These are phyloP conservation scores for Pichia sp. DNA, from an alignment of 1,139 yeast species.

Conservation along the genomic window DNA sequence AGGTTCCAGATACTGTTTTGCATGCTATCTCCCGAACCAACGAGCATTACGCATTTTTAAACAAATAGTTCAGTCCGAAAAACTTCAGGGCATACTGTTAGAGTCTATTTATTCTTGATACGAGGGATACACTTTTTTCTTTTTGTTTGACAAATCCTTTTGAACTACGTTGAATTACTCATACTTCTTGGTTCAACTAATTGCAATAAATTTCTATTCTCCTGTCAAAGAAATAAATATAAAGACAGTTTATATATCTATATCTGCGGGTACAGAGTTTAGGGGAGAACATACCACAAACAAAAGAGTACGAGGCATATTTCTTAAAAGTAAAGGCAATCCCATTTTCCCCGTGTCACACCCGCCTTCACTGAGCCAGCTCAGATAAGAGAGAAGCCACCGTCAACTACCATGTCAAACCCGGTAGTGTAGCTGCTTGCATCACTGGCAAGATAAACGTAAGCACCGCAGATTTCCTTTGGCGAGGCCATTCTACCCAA, in stretches of 20 bases:
- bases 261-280: neutral
- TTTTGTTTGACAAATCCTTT: neutral
- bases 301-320: neutral
- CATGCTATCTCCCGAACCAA: no score
- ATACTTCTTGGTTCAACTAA: neutral
- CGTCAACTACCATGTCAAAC: conserved; percentile 75
- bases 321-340: neutral
- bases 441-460: conserved; percentile 77
- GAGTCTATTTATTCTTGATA: no score
- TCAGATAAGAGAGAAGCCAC: conserved; percentile 54
- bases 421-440: conserved; percentile 88
- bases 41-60: no score
- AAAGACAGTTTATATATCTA: neutral
- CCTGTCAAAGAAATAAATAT: no score
- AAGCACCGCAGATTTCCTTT: conserved; percentile 81
- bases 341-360: neutral
- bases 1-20: no score
- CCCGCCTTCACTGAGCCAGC: neutral
- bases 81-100: no score
- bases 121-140: no score
- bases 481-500: conserved; percentile 77
- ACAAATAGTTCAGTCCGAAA: no score
- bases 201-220: neutral
- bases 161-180: neutral
- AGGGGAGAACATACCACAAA: neutral